These are phyloP conservation scores for Podila epigama DNA, from an alignment of 192 early-diverging fungal genomes.

Conservation along the genomic window DNA sequence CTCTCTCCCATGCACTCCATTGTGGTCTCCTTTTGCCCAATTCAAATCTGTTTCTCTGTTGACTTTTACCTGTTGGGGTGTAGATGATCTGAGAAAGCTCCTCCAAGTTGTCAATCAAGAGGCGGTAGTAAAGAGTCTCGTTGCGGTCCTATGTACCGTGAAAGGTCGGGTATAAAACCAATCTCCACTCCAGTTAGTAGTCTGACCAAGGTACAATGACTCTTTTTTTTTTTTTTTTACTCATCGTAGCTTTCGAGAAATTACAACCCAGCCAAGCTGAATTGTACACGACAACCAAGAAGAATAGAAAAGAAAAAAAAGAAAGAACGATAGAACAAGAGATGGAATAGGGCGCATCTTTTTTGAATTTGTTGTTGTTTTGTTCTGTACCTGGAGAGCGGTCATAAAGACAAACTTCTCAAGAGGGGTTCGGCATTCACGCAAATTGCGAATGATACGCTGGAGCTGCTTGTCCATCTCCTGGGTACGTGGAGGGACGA, in stretches of 20 bases:
- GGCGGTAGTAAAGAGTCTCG: constrained; percentile 60
- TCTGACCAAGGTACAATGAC: constrained; percentile 9
- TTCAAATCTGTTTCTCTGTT: neutral
- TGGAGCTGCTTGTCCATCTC: constrained; percentile 66
- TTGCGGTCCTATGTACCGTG: constrained; percentile 63
- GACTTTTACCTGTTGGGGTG: constrained; percentile 57
- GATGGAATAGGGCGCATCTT: too few species aligned
- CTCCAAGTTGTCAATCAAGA: constrained; percentile 57
- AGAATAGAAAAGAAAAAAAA: too few species aligned
- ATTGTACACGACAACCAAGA: neutral
- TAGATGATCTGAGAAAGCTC: constrained; percentile 63
- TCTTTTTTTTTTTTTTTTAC: constrained; percentile 10
- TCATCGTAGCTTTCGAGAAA: neutral
- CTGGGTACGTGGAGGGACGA: constrained; percentile 60
- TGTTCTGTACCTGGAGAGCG: constrained; percentile 50
- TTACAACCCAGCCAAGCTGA: neutral
- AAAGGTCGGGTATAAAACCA: neutral
- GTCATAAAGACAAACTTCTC: constrained; percentile 62
- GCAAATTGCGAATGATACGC: constrained; percentile 59
- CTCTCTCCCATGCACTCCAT: too few species aligned
- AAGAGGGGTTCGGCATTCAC: constrained; percentile 54
- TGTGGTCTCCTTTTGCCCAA: too few species aligned
- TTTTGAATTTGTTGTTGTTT: neutral
- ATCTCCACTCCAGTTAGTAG: neutral
- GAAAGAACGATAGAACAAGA: too few species aligned